Evolutionary conservation across 805 yeast species (phyloP), one percentile per base, ranked within the genome.

Genomic region (Zygosaccharomyces kombuchaensis): DNA sequence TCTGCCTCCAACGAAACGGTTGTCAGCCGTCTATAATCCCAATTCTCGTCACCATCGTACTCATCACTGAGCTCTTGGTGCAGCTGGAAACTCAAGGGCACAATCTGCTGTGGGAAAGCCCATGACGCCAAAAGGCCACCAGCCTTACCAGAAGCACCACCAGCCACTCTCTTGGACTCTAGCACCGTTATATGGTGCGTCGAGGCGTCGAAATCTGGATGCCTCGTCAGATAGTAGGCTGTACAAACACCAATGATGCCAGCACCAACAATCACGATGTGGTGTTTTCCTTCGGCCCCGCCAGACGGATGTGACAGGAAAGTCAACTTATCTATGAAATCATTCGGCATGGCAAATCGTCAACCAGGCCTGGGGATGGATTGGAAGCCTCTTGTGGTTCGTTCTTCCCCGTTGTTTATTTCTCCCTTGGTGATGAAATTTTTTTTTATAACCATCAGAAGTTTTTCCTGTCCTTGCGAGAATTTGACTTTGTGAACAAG

Each of bases 91-190:
- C 95, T 83, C 44, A 91, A 71, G 0, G 96, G 93, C 6, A 89
- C 98, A 41, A 91, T 80, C 64, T 87, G 96, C 56, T 84, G 89
- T 0, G 99, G 99, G 66, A 93, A 93, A 0, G 98, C 98, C 95
- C 97, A 90, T 17, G 86, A 75, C 1, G 98, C 97, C 41, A 91
- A 68, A 40, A 91, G 72, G 0, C 99, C 99, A 36, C 98, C 99
- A 6, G 99, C 98, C 59, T 91, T 93, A 45, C 99, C 99, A 34
- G 88, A 79, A 14, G 99, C 98, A 39, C 96, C 98, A 43, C 96
- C 95, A 0, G 98, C 99, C 5, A 95, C 95, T 57, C 96, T 74
- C 51, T 87, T 87, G 43, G 91, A 81, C 65, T 91, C 99, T 10
- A 93, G 62, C 14, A 91, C 77, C 6, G 96, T 86, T 52, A 91